These are phyloP conservation scores for Picochlorum sp. DNA, from an alignment of 139 green algal species.

Conservation along the genomic window DNA sequence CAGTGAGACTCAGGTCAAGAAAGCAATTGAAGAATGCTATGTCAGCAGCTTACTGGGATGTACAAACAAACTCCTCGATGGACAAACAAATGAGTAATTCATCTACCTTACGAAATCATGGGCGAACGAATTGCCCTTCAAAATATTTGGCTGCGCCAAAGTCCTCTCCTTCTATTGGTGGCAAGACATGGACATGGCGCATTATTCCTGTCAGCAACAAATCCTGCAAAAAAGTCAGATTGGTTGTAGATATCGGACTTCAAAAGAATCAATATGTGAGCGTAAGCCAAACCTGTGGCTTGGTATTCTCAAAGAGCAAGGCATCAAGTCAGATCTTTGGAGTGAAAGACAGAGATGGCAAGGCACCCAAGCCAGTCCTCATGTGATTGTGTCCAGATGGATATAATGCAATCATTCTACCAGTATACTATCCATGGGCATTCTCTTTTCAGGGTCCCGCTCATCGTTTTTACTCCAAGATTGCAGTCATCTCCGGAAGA, in stretches of 20 bases:
- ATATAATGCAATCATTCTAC: not conserved
- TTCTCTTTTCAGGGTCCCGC: not conserved
- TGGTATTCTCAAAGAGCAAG: not conserved
- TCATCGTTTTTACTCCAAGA: not conserved
- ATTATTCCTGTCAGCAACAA: conserved; percentile 3
- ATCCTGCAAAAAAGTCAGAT: conserved; percentile 1
- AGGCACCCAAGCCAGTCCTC: not conserved
- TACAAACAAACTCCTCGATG: not conserved
- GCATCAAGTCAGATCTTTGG: conserved; percentile 6
- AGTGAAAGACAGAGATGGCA: not conserved
- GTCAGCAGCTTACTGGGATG: not conserved
- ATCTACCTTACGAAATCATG: not conserved
- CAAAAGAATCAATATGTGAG: conserved; percentile 6
- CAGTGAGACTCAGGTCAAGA: not conserved
- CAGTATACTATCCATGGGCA: not conserved
- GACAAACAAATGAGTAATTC: not conserved
- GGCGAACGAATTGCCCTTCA: conserved; percentile 3
- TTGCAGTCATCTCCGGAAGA: not conserved
- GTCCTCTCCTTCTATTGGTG: not conserved
- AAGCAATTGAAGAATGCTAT: not conserved
- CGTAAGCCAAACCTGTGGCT: not conserved
- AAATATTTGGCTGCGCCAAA: conserved; percentile 4
- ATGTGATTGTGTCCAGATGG: not conserved
- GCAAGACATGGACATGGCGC: not conserved
- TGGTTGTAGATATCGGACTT: not conserved